phyloP scores from a whole-genome alignment of 2,329 filamentous ascomycete species.

The Ambrosiella beaveri region DNA sequence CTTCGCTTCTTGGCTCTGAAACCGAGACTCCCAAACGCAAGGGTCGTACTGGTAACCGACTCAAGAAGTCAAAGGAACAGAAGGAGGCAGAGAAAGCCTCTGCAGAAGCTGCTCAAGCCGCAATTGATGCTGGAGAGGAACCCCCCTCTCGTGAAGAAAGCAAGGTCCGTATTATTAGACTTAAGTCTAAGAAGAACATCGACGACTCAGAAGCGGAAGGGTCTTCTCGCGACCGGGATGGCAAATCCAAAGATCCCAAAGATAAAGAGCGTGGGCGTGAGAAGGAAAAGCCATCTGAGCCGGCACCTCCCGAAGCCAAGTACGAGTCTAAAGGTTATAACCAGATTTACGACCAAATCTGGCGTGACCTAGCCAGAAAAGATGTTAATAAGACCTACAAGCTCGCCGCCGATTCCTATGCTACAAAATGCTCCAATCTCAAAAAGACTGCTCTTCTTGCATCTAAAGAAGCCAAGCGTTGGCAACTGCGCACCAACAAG shows the following conservation, averaged over 20 bases:
- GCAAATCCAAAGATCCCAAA: constrained; percentile 23
- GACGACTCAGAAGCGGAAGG: constrained; percentile 20
- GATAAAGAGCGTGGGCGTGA: constrained; percentile 26
- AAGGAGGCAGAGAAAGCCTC: constrained; percentile 67
- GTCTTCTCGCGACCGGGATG: not conserved
- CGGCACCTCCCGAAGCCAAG: constrained; percentile 39
- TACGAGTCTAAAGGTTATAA: constrained; percentile 88
- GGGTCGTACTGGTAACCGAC: constrained; percentile 44
- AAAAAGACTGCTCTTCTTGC: constrained; percentile 95
- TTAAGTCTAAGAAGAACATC: constrained; percentile 22
- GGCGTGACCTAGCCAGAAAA: constrained; percentile 84
- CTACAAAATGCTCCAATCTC: constrained; percentile 81
- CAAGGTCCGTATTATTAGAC: constrained; percentile 47
- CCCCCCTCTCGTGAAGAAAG: constrained; percentile 42
- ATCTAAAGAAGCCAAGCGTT: constrained; percentile 90
- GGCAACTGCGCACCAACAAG: constrained; percentile 97
- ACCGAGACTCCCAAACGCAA: constrained; percentile 38
- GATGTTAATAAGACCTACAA: constrained; percentile 86
- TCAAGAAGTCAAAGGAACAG: constrained; percentile 81
- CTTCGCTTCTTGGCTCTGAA: constrained; percentile 60
- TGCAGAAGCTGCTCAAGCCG: constrained; percentile 75
- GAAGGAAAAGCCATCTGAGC: constrained; percentile 25
- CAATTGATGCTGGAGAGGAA: constrained; percentile 62
- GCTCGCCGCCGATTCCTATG: constrained; percentile 68
- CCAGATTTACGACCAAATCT: constrained; percentile 94